Base-by-base conservation (phyloP, 768 basidiomycete species). In the Termitomyces sp. region DNA sequence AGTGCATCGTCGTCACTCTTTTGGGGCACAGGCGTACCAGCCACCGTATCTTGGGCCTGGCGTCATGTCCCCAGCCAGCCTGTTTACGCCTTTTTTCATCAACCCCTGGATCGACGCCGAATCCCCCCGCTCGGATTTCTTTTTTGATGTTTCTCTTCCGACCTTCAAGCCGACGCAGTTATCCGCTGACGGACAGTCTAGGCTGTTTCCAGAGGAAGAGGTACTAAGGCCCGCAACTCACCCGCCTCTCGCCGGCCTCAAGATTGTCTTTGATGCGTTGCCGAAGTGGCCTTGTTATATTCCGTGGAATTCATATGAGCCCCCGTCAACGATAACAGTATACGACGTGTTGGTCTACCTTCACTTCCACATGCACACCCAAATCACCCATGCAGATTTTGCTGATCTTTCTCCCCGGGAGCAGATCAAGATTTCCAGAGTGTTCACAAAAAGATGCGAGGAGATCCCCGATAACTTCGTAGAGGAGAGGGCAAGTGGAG, bases 91-190 rank as follows among this genome's bases (percentile, higher is more conserved):
- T 16, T 20, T 47, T 32, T 23, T 7, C 5, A 23, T 56, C 25
- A 29, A 56, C 29, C 49, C 27, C 9, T 56, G 49, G 48, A 56
- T 56, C n/a, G n/a, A 56, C 10, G 48, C 48, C 32, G 27, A 50
- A 16, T 36, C 10, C 7, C 54, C 48, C 9, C 27, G 48, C 16
- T 2, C 39, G 11, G 49, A 56, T 15, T 51, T 56, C 16, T 56
- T 29, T 27, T 44, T 56, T 25, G 48, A 56, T 45, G 49, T 56
- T 27, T 35, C 54, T 15, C 36, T 45, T 31, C 16, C 54, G 18
- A 13, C n/a, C n/a, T 44, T 42, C 13, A 3, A 38, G 16, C 54
- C 54, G 7, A 29, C 38, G 3, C 49, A 56, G 18, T 5, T 56
- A 36, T 51, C 7, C 20, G 16, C 13, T 29, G 12, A 31, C n/a